Conservation (phyloP, 345 rosid genomes). For the Citrus reticulata region DNA sequence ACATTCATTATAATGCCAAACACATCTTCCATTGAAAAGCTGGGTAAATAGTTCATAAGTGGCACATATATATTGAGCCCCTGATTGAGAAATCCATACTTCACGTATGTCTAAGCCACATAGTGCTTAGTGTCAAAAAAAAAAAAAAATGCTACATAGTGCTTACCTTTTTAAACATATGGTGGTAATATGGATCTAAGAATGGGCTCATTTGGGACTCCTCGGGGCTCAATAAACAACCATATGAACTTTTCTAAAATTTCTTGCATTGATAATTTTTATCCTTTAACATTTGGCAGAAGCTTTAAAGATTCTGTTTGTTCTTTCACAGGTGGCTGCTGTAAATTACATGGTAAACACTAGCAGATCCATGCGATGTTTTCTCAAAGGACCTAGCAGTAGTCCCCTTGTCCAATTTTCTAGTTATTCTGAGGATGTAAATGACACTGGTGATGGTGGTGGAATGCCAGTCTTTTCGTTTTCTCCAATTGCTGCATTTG, state of each 20-base stretch:
- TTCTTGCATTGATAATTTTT: not conserved
- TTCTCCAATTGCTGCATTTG: constrained; percentile 53
- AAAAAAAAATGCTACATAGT: not conserved
- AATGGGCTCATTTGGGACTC: not conserved
- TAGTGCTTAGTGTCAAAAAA: not conserved
- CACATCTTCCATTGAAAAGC: not conserved
- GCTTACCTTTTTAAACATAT: not conserved
- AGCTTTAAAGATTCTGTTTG: not conserved
- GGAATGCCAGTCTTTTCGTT: constrained; percentile 67
- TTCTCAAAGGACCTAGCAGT: constrained; percentile 35
- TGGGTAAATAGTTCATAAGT: not conserved
- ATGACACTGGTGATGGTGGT: constrained; percentile 72
- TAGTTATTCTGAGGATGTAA: constrained; percentile 35
- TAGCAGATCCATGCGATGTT: constrained; percentile 67
- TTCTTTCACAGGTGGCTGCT: constrained; percentile 44
- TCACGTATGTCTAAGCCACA: not conserved
- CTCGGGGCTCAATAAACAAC: not conserved
- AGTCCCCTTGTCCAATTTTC: constrained; percentile 69
- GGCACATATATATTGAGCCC: not conserved
- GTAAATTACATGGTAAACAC: constrained; percentile 57
- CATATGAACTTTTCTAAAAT: not conserved
- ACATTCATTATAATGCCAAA: not conserved
- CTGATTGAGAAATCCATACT: not conserved
- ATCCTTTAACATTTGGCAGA: not conserved
- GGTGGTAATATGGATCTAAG: not conserved